Evolutionary conservation across 225 moss, liverwort and hornwort genomes (phyloP), one percentile per base, ranked within the genome.

Genomic region (Straminergon stramineum): DNA sequence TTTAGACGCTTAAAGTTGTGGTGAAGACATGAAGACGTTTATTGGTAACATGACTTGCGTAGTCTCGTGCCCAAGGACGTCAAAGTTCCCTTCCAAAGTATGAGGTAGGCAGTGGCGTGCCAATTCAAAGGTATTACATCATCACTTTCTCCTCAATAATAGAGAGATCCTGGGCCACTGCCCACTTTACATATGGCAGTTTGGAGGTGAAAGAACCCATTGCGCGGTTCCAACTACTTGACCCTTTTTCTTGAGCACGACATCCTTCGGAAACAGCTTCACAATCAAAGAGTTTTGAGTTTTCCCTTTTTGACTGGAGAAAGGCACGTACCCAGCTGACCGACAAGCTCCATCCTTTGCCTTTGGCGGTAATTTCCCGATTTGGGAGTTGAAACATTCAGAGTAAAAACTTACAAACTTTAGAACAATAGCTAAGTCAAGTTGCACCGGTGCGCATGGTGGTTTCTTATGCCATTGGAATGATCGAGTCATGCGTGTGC

Each of bases 91-190:
- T 34, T 57, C 48, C 48, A 48, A 58, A 89, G 70, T 20, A 22
- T 51, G 62, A 56, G 83, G 74, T 41, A 14, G 81, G 61, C 41
- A 41, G 41, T 63, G 65, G 89, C 53, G 62, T 62, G 82, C 63
- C 63, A 48, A 48, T 48, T 48, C 48, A 15, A 82, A 62, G 82
- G 66, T 20, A 43, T 64, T 70, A 14, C 37, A 31, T 66, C 37
- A 31, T 66, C 75, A 27, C 81, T 90, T 90, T 87, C 76, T 37
- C 35, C 90, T 88, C 82, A 92, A 92, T 90, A 92, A 90, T 90
- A 63, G 88, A 90, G 92, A 9, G 43, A 32, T 30, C 52, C 82
- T 75, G 74, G 87, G 34, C 35, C 87, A 51, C 18, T 39, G 21
- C n/a, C 41, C 58, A 11, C 75, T 85, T 81, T 82, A 32, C 92